phyloP scores from a whole-genome alignment of 257 asterid species.

The Ophiorrhiza pumila region DNA sequence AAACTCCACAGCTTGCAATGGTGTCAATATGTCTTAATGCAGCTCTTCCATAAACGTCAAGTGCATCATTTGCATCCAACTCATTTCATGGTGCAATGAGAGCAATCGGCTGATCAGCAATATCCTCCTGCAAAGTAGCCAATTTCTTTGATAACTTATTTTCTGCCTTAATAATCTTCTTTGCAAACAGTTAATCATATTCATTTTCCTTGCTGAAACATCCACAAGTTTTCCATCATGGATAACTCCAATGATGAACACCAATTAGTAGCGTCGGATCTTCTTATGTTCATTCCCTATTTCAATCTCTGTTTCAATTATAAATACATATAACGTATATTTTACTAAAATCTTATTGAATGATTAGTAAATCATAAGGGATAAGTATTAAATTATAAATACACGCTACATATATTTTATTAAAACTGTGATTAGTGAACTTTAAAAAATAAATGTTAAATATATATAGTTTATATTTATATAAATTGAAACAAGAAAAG shows the following conservation, averaged over 20 bases:
- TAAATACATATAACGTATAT: no score
- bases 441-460: no score
- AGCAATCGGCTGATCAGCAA: constrained; percentile 35
- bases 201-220: constrained; percentile 32
- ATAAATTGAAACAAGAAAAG: no score
- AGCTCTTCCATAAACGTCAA: constrained; percentile 28
- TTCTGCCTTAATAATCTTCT: constrained; percentile 34
- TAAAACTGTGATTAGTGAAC: no score
- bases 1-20: constrained; percentile 53
- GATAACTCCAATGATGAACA: constrained; percentile 50
- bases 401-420: no score
- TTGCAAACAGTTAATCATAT: constrained; percentile 37
- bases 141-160: constrained; percentile 22
- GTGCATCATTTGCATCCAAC: constrained; percentile 24
- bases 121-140: constrained; percentile 46
- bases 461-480: no score
- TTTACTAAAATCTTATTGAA: no score
- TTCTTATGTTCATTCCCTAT: no score
- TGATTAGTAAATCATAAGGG: no score
- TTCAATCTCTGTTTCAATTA: no score
- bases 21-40: constrained; percentile 45
- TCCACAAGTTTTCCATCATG: constrained; percentile 28
- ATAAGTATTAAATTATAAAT: no score
- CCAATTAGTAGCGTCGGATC: no score
- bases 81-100: constrained; percentile 18